phyloP scores from a whole-genome alignment of 176 grass and related monocot genomes.

The Elymus sibiricus region DNA sequence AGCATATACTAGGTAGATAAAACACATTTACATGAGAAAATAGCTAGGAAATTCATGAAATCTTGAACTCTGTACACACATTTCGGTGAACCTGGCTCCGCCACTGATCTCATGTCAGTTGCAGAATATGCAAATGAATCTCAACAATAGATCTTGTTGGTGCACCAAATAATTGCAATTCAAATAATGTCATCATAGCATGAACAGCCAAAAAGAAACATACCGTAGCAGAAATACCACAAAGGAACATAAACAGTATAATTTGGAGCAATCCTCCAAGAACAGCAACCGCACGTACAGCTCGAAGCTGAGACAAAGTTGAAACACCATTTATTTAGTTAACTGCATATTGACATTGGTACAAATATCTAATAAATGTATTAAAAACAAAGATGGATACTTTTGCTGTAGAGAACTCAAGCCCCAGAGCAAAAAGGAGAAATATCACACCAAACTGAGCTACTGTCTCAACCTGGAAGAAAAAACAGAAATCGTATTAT shows the following conservation, averaged over 20 bases:
- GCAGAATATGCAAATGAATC: neutral
- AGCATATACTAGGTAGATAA: too few species aligned
- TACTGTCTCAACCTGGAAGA: conserved; percentile 91
- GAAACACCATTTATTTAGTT: conserved; percentile 26
- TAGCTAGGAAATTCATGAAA: too few species aligned
- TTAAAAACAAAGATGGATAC: conserved; percentile 33
- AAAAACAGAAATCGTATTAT: conserved; percentile 5
- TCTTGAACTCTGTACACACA: too few species aligned
- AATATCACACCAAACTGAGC: conserved; percentile 99
- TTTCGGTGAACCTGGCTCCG: too few species aligned
- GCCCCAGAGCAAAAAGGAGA: conserved; percentile 95
- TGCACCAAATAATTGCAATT: neutral
- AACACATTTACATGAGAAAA: too few species aligned
- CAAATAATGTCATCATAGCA: neutral
- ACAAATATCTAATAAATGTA: conserved; percentile 9
- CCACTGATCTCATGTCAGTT: neutral
- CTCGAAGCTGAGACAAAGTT: conserved; percentile 66
- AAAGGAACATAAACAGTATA: conserved; percentile 95
- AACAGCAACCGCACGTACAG: conserved; percentile 94
- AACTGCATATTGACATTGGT: neutral
- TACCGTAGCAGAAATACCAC: conserved; percentile 95
- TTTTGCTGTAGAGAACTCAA: conserved; percentile 94
- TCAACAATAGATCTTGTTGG: neutral
- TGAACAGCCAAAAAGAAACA: conserved; percentile 25
- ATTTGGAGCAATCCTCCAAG: conserved; percentile 96